A percentile compares a stretch with the other conserved stretches of the same genome.
phyloP scores from a whole-genome alignment of 371 early-diverging fungal species.

The Amoeboradix gromovi region DNA sequence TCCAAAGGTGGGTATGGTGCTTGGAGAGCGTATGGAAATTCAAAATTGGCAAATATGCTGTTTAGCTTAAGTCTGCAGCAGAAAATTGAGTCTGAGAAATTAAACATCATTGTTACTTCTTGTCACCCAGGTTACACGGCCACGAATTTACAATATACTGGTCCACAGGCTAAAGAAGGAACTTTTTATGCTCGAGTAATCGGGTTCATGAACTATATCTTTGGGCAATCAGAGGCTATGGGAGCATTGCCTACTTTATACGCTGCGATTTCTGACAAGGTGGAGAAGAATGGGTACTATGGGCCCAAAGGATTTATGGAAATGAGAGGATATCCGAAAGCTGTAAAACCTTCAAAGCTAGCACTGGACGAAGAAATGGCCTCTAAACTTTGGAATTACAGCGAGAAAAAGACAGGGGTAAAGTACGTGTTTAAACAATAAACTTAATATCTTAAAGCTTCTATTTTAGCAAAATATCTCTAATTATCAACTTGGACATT shows the following conservation, averaged over 20 bases:
- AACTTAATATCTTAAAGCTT: too few relatives aligned
- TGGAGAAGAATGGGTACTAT: background rate
- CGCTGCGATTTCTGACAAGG: conserved; percentile 1
- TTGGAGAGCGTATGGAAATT: conserved; percentile 17
- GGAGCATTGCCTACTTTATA: conserved; percentile 3
- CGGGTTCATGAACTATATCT: background rate
- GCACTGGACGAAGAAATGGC: background rate
- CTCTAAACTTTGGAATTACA: background rate
- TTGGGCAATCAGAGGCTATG: background rate
- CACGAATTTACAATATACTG: conserved; percentile 16
- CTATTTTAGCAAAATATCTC: too few relatives aligned
- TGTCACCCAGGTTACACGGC: conserved; percentile 34
- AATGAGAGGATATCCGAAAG: background rate
- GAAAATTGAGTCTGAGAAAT: conserved; percentile 12
- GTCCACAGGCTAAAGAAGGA: background rate
- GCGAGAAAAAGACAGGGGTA: background rate
- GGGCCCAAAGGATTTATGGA: background rate
- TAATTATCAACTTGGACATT: too few relatives aligned
- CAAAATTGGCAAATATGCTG: conserved; percentile 32
- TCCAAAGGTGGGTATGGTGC: conserved; percentile 9
- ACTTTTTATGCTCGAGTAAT: background rate
- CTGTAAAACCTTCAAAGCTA: too few relatives aligned
- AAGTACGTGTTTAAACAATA: background rate
- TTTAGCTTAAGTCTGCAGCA: conserved; percentile 21
- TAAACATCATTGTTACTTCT: conserved; percentile 23